A percentile compares a stretch with the other conserved stretches of the same genome.
Evolutionary conservation across 768 basidiomycete species (phyloP).

Genomic region (Chlorophyllum brunneum): DNA sequence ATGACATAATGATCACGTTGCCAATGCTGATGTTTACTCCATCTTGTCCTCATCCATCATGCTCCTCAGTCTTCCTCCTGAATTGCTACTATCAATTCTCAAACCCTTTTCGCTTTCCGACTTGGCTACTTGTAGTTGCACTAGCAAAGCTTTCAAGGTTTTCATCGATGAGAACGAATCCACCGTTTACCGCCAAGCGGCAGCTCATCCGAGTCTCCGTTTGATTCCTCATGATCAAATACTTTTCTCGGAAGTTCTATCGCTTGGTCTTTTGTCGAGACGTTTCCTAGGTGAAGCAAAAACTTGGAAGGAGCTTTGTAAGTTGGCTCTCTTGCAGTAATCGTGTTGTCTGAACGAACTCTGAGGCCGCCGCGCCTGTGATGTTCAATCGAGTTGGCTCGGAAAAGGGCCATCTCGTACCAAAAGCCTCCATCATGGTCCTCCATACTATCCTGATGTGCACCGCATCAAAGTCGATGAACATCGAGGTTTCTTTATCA

Average conservation of each 20-base stretch:
- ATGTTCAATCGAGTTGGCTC: conserved; percentile 50
- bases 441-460: conserved; percentile 36
- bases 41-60: conserved; percentile 6
- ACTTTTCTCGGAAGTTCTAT: conserved; percentile 1
- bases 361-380: conserved; percentile 28
- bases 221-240: conserved; percentile 17
- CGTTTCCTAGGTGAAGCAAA: conserved; percentile 34
- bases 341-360: conserved; percentile 30
- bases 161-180: conserved; percentile 46
- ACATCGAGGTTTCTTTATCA: conserved; percentile 51
- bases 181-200: conserved; percentile 55
- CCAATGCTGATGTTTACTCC: not conserved
- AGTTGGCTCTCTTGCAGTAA: conserved; percentile 19
- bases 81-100: conserved; percentile 48
- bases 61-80: conserved; percentile 52
- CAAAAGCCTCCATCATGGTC: conserved; percentile 29
- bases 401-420: conserved; percentile 44
- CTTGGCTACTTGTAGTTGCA: conserved; percentile 29
- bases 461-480: conserved; percentile 81
- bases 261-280: conserved; percentile 17
- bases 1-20: conserved; percentile 11
- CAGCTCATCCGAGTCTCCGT: conserved; percentile 47
- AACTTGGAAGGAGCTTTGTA: conserved; percentile 64
- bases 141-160: conserved; percentile 43
- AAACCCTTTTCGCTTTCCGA: conserved; percentile 46